phyloP scores from a whole-genome alignment of 345 rosid genomes.

The Orychophragmus violaceus region DNA sequence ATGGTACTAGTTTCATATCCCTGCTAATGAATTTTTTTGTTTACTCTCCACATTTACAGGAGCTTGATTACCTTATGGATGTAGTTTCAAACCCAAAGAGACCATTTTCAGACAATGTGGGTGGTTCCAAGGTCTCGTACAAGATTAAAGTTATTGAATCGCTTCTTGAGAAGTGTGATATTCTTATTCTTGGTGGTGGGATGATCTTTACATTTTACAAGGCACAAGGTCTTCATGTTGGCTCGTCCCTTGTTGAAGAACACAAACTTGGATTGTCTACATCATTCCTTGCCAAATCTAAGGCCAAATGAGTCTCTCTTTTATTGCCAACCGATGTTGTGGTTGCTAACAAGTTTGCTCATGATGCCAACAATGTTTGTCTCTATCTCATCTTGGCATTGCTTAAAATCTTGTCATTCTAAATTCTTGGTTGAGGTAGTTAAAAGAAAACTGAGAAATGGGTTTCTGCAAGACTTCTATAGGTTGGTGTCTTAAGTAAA shows the following conservation, averaged over 20 bases:
- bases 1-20: too few species aligned
- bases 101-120: not conserved
- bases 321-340: not conserved
- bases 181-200: not conserved
- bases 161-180: not conserved
- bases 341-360: not conserved
- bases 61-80: constrained; percentile 35
- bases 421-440: too few species aligned
- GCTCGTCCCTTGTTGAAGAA: not conserved
- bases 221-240: not conserved
- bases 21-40: not conserved
- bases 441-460: too few species aligned
- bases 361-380: not conserved
- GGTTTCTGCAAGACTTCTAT: too few species aligned
- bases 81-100: not conserved
- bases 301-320: not conserved
- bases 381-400: constrained; percentile 29
- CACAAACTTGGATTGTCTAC: not conserved
- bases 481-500: too few species aligned
- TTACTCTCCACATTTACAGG: constrained; percentile 34
- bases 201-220: not conserved
- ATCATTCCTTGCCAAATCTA: not conserved
- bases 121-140: not conserved
- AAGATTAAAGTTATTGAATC: not conserved
- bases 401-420: too few species aligned